These are phyloP conservation scores for Euphorbia schlechtendalii DNA, from an alignment of 441 rosid genomes.

Conservation along the genomic window DNA sequence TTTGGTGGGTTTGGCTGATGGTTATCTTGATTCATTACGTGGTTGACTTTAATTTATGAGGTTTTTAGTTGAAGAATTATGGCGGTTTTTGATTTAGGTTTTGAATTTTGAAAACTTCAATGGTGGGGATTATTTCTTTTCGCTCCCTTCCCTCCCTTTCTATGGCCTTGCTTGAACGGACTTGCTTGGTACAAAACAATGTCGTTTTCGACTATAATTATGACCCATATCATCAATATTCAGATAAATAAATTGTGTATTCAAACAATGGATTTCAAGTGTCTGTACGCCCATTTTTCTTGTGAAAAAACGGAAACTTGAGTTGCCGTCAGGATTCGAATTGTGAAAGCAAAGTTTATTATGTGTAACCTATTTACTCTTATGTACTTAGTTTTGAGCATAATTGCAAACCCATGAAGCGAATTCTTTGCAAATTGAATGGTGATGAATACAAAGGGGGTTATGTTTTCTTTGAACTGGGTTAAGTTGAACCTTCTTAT, in stretches of 20 bases:
- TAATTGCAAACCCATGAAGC: constrained; percentile 2
- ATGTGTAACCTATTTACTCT: background rate
- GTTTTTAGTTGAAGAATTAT: constrained; percentile 18
- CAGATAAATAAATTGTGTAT: background rate
- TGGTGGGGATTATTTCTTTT: background rate
- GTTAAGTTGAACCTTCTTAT: background rate
- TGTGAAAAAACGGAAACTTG: background rate
- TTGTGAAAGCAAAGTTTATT: background rate
- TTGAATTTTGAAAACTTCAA: constrained; percentile 10
- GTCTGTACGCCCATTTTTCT: background rate
- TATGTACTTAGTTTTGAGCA: background rate
- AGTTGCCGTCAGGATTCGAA: background rate
- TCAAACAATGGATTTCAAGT: background rate
- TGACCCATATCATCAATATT: background rate
- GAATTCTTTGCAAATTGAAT: background rate
- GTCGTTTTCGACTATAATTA: background rate
- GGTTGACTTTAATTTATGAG: constrained; percentile 32
- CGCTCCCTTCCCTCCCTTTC: constrained; percentile 8
- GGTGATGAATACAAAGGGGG: background rate
- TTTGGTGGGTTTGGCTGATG: constrained; percentile 8
- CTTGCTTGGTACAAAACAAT: background rate
- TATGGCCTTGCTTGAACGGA: background rate
- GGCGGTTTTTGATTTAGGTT: constrained; percentile 19
- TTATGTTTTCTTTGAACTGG: constrained; percentile 8
- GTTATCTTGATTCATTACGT: constrained; percentile 19